Percentiles rank a stretch among this genome's conserved stretches.
These are phyloP conservation scores for Dipteronia dyeriana DNA, from an alignment of 345 rosid species.

Conservation along the genomic window DNA sequence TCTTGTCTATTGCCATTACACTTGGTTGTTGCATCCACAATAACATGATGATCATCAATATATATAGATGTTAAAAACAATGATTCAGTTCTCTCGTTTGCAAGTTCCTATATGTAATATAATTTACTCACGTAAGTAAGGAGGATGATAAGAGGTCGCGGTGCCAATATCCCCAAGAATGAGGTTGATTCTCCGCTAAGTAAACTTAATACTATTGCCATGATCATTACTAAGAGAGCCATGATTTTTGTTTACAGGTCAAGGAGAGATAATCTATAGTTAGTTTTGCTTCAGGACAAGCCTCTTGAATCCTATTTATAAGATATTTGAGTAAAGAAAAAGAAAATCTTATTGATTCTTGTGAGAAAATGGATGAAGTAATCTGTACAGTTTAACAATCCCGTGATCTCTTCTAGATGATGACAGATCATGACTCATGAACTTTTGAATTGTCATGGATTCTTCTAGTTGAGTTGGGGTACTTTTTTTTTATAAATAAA, in stretches of 20 bases:
- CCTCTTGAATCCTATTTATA: constrained; percentile 6
- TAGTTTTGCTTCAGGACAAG: not conserved
- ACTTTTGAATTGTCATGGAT: not conserved
- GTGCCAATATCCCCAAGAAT: constrained; percentile 34
- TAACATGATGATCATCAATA: not conserved
- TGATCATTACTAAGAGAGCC: not conserved
- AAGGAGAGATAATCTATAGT: not conserved
- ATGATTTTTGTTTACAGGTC: not conserved
- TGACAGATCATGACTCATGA: too few relatives aligned
- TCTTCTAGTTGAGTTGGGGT: not conserved
- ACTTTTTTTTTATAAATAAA: too few relatives aligned
- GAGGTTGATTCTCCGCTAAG: not conserved
- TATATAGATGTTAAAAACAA: too few relatives aligned
- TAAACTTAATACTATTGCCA: constrained; percentile 4
- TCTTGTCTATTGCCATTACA: constrained; percentile 36
- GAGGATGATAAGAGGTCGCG: constrained; percentile 29
- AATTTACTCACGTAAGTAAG: constrained; percentile 33
- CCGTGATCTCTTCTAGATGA: not conserved
- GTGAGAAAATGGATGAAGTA: not conserved
- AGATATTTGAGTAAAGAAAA: not conserved
- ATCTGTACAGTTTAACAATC: not conserved
- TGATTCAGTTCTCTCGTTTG: too few relatives aligned
- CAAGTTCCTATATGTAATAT: too few relatives aligned
- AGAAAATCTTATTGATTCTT: not conserved
- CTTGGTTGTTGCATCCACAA: constrained; percentile 22